These are phyloP conservation scores for Astrephomene gubernaculifera DNA, from an alignment of 139 green algal species.

Conservation along the genomic window DNA sequence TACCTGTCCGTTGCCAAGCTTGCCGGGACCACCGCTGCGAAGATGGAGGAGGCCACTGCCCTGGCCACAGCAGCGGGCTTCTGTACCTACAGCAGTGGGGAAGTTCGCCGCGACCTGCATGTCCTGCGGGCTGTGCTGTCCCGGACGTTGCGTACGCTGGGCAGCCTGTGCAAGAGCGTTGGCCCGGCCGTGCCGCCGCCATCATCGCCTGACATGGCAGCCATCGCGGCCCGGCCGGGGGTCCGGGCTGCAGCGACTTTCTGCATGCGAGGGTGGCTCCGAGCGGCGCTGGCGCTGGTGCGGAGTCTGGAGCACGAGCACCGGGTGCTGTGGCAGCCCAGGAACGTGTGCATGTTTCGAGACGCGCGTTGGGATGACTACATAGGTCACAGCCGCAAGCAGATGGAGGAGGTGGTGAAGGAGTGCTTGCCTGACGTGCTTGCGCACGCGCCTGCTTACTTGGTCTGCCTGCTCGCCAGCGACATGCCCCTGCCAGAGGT, in stretches of 20 bases:
- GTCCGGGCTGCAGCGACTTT: not conserved
- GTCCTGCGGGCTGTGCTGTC: too few species aligned
- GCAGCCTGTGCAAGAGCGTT: too few species aligned
- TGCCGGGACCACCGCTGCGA: not conserved
- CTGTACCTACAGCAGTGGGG: too few species aligned
- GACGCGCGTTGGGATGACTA: not conserved
- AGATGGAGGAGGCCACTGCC: not conserved
- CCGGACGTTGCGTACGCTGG: too few species aligned
- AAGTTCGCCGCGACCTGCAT: too few species aligned
- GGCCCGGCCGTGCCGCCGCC: too few species aligned
- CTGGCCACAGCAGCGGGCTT: not conserved
- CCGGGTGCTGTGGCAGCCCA: not conserved
- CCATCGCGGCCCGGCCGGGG: not conserved
- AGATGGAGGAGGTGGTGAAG: too few species aligned
- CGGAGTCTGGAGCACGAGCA: not conserved
- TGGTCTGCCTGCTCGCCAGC: not conserved
- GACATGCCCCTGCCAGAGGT: not conserved
- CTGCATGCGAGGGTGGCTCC: not conserved
- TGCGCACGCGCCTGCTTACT: not conserved
- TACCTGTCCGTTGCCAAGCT: not conserved
- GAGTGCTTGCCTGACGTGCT: too few species aligned
- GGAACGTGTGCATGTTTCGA: not conserved
- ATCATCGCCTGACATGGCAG: not conserved
- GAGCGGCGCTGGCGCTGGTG: not conserved
- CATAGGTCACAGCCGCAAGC: too few species aligned